A percentile compares a stretch with the other conserved stretches of the same genome.
phyloP scores from a whole-genome alignment of 371 early-diverging fungal genomes.

The Astathelohania contejeani region DNA sequence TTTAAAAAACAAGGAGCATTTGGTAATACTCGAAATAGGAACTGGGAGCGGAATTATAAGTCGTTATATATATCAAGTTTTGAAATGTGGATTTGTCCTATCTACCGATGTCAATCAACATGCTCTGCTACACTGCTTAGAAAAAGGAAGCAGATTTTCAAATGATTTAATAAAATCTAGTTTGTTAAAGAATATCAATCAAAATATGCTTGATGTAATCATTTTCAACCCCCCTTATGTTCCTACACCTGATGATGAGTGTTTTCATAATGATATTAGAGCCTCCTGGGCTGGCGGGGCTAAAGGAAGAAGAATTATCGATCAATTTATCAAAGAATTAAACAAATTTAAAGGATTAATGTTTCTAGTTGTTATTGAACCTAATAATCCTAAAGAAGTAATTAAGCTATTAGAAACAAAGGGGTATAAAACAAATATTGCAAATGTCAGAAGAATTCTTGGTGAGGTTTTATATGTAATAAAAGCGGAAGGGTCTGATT shows the following conservation, averaged over 20 bases:
- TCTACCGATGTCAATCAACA: neutral
- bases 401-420: neutral
- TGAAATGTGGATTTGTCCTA: neutral
- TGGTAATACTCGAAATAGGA: neutral
- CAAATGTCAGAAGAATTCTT: neutral
- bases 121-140: neutral
- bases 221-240: constrained; percentile 50
- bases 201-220: constrained; percentile 26
- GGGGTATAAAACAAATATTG: neutral
- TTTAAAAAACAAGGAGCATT: neutral
- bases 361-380: neutral
- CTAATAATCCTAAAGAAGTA: neutral
- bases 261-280: constrained; percentile 8
- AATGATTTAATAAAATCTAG: neutral
- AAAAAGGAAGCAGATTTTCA: neutral
- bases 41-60: neutral
- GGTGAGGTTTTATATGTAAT: neutral
- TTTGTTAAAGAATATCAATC: constrained; percentile 1
- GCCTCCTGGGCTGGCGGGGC: constrained; percentile 31
- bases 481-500: neutral
- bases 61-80: neutral
- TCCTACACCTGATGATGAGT: constrained; percentile 7
- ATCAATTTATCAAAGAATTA: constrained; percentile 30
- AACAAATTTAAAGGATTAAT: neutral
- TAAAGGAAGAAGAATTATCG: constrained; percentile 32